Percentiles rank a stretch among this genome's conserved stretches.
Conservation (phyloP, 768 basidiomycete species). For the Tulasnella sp. region DNA sequence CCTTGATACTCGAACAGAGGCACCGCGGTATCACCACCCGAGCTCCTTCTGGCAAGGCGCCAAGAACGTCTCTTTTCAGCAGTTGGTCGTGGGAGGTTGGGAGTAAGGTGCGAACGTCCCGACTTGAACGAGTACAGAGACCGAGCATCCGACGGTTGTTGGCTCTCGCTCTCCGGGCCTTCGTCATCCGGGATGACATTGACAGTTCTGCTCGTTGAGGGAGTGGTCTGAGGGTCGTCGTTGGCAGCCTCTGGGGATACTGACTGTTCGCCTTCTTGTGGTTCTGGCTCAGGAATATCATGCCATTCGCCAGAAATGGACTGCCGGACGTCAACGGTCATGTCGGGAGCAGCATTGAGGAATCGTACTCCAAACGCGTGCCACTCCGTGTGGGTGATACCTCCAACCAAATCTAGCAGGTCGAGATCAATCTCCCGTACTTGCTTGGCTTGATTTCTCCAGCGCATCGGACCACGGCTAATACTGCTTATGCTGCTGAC, state of each 20-base stretch:
- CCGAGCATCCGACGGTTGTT: neutral
- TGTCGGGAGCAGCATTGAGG: constrained; percentile 10
- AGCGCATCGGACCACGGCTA: constrained; percentile 20
- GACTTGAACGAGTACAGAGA: constrained; percentile 8
- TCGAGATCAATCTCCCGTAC: constrained; percentile 12
- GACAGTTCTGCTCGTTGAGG: neutral
- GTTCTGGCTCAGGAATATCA: neutral
- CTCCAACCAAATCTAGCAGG: constrained; percentile 11
- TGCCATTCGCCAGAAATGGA: neutral
- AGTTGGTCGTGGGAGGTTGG: constrained; percentile 1
- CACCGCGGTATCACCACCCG: constrained; percentile 16
- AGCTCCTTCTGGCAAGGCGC: constrained; percentile 23
- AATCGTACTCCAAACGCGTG: constrained; percentile 18
- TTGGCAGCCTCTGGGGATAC: neutral
- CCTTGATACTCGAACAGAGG: constrained; percentile 14
- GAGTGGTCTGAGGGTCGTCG: neutral
- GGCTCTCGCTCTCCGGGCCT: neutral
- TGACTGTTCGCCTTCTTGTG: neutral
- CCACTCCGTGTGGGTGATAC: constrained; percentile 9
- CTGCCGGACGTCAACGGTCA: neutral
- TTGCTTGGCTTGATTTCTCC: constrained; percentile 19
- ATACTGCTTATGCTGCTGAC: constrained; percentile 24
- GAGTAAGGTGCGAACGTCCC: constrained; percentile 15
- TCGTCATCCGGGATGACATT: neutral
- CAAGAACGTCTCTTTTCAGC: constrained; percentile 20